phyloP scores from a whole-genome alignment of 495 filamentous ascomycete genomes.

The Chaetomium cochliodes region DNA sequence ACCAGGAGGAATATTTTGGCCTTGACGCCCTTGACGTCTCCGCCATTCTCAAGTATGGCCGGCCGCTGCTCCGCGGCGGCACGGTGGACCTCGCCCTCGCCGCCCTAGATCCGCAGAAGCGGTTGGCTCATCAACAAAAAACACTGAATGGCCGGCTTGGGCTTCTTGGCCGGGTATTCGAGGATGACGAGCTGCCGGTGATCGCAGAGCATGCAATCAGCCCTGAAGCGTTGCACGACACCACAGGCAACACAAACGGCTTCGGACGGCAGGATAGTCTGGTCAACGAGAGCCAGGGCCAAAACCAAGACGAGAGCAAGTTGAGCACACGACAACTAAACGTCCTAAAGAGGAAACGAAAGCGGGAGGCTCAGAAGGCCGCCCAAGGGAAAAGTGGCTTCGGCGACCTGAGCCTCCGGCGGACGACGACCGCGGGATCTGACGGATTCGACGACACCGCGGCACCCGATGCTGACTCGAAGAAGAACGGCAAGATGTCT shows the following conservation, averaged over 20 bases:
- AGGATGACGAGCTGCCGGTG: slow-evolving; percentile 73
- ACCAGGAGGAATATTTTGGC: slow-evolving; percentile 59
- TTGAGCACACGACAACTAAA: slow-evolving; percentile 92
- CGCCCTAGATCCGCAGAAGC: slow-evolving; percentile 71
- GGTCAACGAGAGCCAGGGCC: slow-evolving; percentile 31
- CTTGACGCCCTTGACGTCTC: slow-evolving; percentile 74
- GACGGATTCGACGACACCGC: slow-evolving; percentile 57
- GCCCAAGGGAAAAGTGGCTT: slow-evolving; percentile 67
- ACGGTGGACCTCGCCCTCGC: slow-evolving; percentile 80
- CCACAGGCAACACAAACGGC: slow-evolving; percentile 43
- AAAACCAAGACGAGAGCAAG: slow-evolving; percentile 61
- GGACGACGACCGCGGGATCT: slow-evolving; percentile 57
- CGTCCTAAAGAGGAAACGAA: slow-evolving; percentile 86
- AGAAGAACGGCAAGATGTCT: slow-evolving; percentile 71
- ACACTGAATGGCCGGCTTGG: slow-evolving; percentile 80
- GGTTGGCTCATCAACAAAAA: slow-evolving; percentile 84
- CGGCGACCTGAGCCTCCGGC: slow-evolving; percentile 76
- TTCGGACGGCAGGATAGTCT: slow-evolving; percentile 38
- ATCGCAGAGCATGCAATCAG: slow-evolving; percentile 39
- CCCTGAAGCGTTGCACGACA: slow-evolving; percentile 45
- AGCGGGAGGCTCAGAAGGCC: slow-evolving; percentile 76
- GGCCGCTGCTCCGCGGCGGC: slow-evolving; percentile 76
- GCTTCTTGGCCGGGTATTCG: slow-evolving; percentile 72
- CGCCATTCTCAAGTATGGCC: slow-evolving; percentile 77
- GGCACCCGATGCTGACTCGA: slow-evolving; percentile 56